A percentile compares a stretch with the other conserved stretches of the same genome.
Conservation (phyloP, 768 basidiomycete genomes). For the Ramaria sp. region DNA sequence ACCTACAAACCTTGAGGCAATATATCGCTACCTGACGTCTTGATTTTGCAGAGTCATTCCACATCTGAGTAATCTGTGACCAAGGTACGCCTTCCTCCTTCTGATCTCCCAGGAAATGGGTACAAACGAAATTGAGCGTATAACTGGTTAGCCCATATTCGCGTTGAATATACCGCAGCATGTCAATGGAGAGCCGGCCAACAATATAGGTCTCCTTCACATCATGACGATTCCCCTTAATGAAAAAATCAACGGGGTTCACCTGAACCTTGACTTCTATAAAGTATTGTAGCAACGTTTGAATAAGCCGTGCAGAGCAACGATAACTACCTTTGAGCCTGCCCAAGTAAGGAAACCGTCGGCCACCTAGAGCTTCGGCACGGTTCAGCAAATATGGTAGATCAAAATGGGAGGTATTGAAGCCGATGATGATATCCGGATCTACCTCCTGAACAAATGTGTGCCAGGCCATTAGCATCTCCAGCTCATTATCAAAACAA, state of each 20-base stretch:
- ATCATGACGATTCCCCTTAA: not conserved
- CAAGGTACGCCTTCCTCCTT: conserved; percentile 38
- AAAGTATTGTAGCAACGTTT: not conserved
- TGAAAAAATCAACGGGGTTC: not conserved
- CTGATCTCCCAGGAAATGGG: conserved; percentile 39
- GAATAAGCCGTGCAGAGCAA: not conserved
- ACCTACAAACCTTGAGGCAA: conserved; percentile 16
- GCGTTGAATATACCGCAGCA: conserved; percentile 38
- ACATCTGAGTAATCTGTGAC: conserved; percentile 40
- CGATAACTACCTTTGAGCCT: not conserved
- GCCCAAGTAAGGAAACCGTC: conserved; percentile 25
- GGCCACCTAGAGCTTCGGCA: conserved; percentile 29
- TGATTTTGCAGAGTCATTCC: conserved; percentile 36
- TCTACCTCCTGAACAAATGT: conserved; percentile 35
- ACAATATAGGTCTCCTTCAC: conserved; percentile 35
- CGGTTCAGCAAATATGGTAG: conserved; percentile 33
- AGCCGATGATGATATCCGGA: conserved; percentile 38
- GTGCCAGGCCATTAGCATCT: conserved; percentile 29
- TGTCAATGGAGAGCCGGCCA: conserved; percentile 36
- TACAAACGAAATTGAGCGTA: conserved; percentile 37
- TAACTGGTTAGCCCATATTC: conserved; percentile 31
- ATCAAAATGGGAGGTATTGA: conserved; percentile 32
- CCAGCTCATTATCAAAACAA: conserved; percentile 27
- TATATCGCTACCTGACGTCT: conserved; percentile 35
- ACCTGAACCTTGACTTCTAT: not conserved